Evolutionary conservation across 495 filamentous ascomycete genomes (phyloP), one percentile per base, ranked within the genome.

Genomic region (Annulohypoxylon maeteangense): DNA sequence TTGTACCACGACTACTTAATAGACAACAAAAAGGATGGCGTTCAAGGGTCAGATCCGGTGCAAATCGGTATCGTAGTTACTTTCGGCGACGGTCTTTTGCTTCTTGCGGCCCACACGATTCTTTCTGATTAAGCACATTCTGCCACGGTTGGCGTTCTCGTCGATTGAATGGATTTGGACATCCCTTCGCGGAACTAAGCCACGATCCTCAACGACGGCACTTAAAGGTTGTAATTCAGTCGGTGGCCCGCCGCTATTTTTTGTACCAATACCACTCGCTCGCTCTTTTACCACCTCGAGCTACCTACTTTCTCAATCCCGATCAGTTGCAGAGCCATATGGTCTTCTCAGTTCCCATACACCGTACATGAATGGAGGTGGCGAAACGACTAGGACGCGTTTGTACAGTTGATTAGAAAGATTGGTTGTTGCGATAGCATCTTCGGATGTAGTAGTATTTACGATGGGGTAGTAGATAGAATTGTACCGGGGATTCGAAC

Each of bases 21-120:
- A 71, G 67, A 63, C 70, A 78, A 55, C 58, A 72, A 70, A 71
- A 71, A 50, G 70, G 74, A 54, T 60, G 74, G 78, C 75, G 75
- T 78, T 79, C 58, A 31, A 66, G 71, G 75, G 55, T 77, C 69
- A 42, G 57, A 61, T 59, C 51, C 56, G 65, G 25, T 65, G 59
- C 62, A 65, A 67, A 67, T 70, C 57, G 34, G 48, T 47, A 62
- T 56, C 47, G 27, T 31, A 53, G 22, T 16, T 44, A 57, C 22
- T 31, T 45, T 55, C 64, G 36, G 47, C 44, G 42, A 47, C 23
- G 57, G 38, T 56, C 36, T 63, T 44, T 59, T 42, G 44, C 63
- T 60, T 65, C 60, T 69, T 62, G 48, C 47, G 45, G 54, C 54
- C 60, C 45, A 58, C 50, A 59, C 36, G 44, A 61, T 29, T 67